Evolutionary conservation across 2,329 filamentous ascomycete genomes (phyloP), one percentile per base, ranked within the genome.

Genomic region (Myriosclerotinia duriaeana): DNA sequence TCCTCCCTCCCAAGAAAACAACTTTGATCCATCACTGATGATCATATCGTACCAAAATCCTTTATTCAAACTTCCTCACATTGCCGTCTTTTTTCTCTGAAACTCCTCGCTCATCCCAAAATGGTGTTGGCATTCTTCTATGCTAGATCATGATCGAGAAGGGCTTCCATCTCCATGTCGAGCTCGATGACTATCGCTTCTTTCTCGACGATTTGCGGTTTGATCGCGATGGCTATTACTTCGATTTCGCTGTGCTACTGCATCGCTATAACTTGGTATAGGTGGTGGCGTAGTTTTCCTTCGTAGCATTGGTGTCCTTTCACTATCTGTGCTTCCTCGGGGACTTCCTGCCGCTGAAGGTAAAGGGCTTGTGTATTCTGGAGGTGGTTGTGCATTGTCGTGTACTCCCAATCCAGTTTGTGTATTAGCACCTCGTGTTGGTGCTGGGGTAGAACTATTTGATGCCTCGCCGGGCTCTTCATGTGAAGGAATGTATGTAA

Each of bases 291-390:
- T 72, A 53, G 65, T 72, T 64, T 71, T 72, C 44, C 72, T 65
- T 64, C 72, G 71, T 67, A 85, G 84, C 64, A 87, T 73, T 3
- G 84, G 84, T 4, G 81, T 79, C 55, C 81, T 79, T 65, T 88
- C 86, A 71, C 80, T 84, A 40, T 86, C 85, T 40, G 59, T 67
- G 71, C 82, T 85, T 65, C 79, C 79, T 42, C 81, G 80, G 4
- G 81, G 81, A 62, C 85, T 85, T 11, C 53, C 65, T 9, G 42
- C 30, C 5, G n/a, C 22, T 11, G 87, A 89, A 48, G 84, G 81
- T 15, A 85, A 83, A 1, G 88, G 88, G 72, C 87, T 90, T 5
- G 86, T 85, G 71, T 91, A 91, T 72, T 90, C 88, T 6, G 89
- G 89, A n/a, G 89, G 89, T 7, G 87, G 88, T 70, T 86, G 84